These are phyloP conservation scores for Blastobotrys persicus DNA, from an alignment of 1,139 yeast species.

Conservation along the genomic window DNA sequence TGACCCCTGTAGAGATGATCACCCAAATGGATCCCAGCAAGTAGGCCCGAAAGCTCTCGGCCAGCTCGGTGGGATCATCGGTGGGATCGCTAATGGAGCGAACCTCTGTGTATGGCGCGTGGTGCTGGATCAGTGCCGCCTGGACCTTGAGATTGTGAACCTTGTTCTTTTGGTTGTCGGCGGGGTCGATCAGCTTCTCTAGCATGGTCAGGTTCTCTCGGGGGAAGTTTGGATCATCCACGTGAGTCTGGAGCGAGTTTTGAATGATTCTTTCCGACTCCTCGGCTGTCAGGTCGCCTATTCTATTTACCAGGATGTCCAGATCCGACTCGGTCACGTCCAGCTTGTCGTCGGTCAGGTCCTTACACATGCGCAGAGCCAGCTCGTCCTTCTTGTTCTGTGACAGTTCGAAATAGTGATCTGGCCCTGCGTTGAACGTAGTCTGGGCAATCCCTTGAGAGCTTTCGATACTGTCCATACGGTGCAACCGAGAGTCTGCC, in stretches of 20 bases:
- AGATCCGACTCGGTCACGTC: conserved; percentile 7
- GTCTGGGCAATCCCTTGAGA: conserved; percentile 6
- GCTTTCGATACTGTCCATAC: conserved; percentile 1
- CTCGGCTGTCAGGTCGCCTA: conserved; percentile 8
- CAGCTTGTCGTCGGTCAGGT: conserved; percentile 9
- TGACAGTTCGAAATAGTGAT: conserved; percentile 5
- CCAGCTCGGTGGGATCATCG: conserved; percentile 48
- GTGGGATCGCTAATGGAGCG: conserved; percentile 52
- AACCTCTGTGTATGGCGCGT: conserved; percentile 65
- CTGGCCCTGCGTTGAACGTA: neutral
- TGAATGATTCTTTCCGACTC: conserved; percentile 2
- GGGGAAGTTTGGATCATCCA: conserved; percentile 9
- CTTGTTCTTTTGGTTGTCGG: conserved; percentile 9
- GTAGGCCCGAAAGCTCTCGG: conserved; percentile 60
- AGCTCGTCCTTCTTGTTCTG: conserved; percentile 8
- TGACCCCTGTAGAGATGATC: conserved; percentile 53
- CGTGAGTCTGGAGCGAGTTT: conserved; percentile 3
- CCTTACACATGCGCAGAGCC: conserved; percentile 6
- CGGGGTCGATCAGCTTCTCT: conserved; percentile 5
- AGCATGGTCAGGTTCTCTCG: conserved; percentile 5
- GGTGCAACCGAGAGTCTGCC: neutral
- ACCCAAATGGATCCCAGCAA: conserved; percentile 56
- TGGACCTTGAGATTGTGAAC: conserved; percentile 39
- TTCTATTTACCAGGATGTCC: conserved; percentile 6
- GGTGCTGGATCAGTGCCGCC: conserved; percentile 50